Evolutionary conservation across 2,329 filamentous ascomycete species (phyloP), one percentile per base, ranked within the genome.

Genomic region (Catunica adiposa): DNA sequence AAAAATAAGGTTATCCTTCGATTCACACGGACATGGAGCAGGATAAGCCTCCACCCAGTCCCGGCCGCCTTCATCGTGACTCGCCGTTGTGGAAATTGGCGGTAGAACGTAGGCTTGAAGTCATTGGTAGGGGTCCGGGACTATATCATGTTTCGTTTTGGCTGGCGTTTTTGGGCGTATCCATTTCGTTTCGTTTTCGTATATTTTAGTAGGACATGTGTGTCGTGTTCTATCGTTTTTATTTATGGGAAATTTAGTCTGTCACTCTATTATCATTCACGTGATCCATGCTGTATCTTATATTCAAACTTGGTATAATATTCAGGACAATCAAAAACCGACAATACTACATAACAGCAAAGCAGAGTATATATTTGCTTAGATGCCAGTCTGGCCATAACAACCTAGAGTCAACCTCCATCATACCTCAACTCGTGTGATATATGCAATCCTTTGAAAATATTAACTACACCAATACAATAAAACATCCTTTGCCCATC

Each of bases 81-180:
- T 11, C 5, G n/a, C n/a, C n/a, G n/a, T n/a, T n/a, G n/a, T n/a
- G n/a, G n/a, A n/a, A n/a, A n/a, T n/a, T n/a, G n/a, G n/a, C n/a
- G n/a, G n/a, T n/a, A n/a, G n/a, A 15, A 17, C 22, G 20, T 26
- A 14, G 11, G 20, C 17, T 29, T 25, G 15, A 48, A 14, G 20
- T 26, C 44, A 23, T 11, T 25, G 22, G 22, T 25, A 20, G n/a
- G 48, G 29, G 11, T 48, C 14, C 8, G 31, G 47, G 22, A n/a
- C 34, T 25, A 23, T 47, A 57, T 38, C 53, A 51, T 55, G 53
- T 54, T 55, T 54, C 37, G 46, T 54, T 54, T 57, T 57, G 51
- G 42, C 51, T 50, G 51, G 51, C 56, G 51, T 57, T 57, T 17
- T 56, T 59, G 17, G 55, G 58, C 44, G 51, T 51, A 53, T 52